phyloP scores from a whole-genome alignment of 2,329 filamentous ascomycete genomes.

The Tolypocladium nubicola region DNA sequence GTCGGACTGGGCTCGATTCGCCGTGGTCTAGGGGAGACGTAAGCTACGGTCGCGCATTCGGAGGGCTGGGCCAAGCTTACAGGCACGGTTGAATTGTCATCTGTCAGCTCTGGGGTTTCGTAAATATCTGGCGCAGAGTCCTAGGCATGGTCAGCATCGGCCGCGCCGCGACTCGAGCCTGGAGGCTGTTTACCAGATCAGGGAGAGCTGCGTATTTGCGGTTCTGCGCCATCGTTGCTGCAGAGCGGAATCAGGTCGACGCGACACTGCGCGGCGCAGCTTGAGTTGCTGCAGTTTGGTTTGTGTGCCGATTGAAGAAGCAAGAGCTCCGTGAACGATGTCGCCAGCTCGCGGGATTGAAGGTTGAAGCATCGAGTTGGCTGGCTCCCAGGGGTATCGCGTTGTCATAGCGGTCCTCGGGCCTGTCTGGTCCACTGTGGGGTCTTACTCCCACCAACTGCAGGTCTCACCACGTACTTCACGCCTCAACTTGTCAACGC shows the following conservation, averaged over 20 bases:
- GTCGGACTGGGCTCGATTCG: slow-evolving; percentile 46
- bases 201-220: slow-evolving; percentile 75
- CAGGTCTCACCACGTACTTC: not conserved
- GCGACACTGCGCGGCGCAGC: not conserved
- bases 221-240: slow-evolving; percentile 53
- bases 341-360: not conserved
- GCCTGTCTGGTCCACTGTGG: not conserved
- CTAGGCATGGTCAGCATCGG: slow-evolving; percentile 31
- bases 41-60: slow-evolving; percentile 7
- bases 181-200: slow-evolving; percentile 49
- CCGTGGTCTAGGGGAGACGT: slow-evolving; percentile 34
- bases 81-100: slow-evolving; percentile 77
- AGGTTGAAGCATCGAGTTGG: not conserved
- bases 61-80: slow-evolving; percentile 35
- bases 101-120: slow-evolving; percentile 86
- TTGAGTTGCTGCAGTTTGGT: not conserved
- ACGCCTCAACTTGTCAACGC: not conserved
- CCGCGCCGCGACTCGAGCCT: slow-evolving; percentile 1
- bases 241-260: not conserved
- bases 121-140: slow-evolving; percentile 92
- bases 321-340: not conserved
- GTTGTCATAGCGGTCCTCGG: not conserved
- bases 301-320: not conserved
- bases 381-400: not conserved
- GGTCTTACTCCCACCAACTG: not conserved